phyloP scores from a whole-genome alignment of 495 filamentous ascomycete genomes.

The Daldinia concentrica region DNA sequence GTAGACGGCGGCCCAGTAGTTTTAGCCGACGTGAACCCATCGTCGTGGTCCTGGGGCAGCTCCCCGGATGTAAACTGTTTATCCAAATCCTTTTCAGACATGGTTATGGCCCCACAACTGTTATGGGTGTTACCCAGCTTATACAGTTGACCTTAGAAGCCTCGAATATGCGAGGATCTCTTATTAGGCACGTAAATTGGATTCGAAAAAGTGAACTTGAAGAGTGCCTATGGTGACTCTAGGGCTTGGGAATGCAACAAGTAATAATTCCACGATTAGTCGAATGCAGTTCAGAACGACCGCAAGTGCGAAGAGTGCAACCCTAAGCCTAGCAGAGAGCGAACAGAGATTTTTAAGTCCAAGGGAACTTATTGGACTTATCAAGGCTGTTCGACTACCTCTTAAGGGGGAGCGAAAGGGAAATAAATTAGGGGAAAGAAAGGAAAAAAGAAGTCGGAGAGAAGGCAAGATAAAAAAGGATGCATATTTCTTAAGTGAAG shows the following conservation, averaged over 20 bases:
- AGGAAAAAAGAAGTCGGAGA: neutral
- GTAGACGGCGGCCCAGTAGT: slow-evolving; percentile 48
- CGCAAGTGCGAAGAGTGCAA: neutral
- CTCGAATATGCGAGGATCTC: neutral
- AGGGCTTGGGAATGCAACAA: neutral
- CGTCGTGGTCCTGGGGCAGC: slow-evolving; percentile 3
- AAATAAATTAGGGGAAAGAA: neutral
- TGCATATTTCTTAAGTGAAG: slow-evolving; percentile 1
- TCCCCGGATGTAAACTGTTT: slow-evolving; percentile 15
- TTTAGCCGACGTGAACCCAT: slow-evolving; percentile 17
- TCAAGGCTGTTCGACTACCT: neutral
- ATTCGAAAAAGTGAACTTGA: neutral
- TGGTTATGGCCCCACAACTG: neutral
- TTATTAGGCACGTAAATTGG: neutral
- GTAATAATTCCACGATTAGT: neutral
- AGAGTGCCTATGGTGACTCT: neutral
- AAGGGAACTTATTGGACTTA: neutral
- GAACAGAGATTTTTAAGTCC: neutral
- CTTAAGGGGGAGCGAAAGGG: neutral
- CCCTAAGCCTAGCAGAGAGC: neutral
- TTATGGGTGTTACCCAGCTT: neutral
- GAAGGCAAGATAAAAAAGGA: slow-evolving; percentile 1
- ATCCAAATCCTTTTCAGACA: slow-evolving; percentile 37
- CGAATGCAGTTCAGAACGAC: neutral
- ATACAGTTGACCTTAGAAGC: neutral